Evolutionary conservation across 2,329 filamentous ascomycete species (phyloP), one percentile per base, ranked within the genome.

Genomic region (Hypomyces rosellus): DNA sequence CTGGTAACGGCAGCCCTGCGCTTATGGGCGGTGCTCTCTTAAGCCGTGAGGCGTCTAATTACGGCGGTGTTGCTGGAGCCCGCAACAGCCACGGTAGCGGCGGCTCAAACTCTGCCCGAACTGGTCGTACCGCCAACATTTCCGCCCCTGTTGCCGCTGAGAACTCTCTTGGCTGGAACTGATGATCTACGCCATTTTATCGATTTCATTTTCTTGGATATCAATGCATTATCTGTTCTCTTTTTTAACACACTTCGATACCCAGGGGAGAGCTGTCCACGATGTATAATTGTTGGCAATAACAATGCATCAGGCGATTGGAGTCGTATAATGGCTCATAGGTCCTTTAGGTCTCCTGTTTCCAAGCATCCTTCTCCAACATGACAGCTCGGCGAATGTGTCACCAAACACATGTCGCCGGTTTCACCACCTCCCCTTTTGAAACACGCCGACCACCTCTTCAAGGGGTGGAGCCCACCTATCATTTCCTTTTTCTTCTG

Each of bases 111-210:
- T 74, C 71, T 66, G 71, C 71, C 59, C 74, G 74, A 67, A 81
- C 77, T 37, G 77, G 69, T 18, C 74, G 79, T 44, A 81, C 77
- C 3, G 76, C 77, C 40, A 76, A 85, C 69, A 96, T 96, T 66
- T 95, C 88, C 54, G 88, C 89, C 34, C 91, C 91, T 3, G 87
- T 96, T 56, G 91, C 91, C 68, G 86, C 90, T 3, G 90, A 95
- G 74, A 96, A 96, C 77, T 95, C 89, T 46, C 80, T 96, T 58
- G 91, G 91, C 62, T 96, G 91, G 91, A 95, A 95, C 75, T 96
- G 57, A 68, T 56, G 56, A 55, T 49, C 34, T 48, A 30, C 25
- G 44, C 37, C 47, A 38, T 22, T 52, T 40, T 47, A 54, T 48
- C 42, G 20, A 46, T 50, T 51, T 51, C 47, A 54, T 41, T 36